These are phyloP conservation scores for Beauveria asiatica DNA, from an alignment of 2,329 filamentous ascomycete genomes.

Conservation along the genomic window DNA sequence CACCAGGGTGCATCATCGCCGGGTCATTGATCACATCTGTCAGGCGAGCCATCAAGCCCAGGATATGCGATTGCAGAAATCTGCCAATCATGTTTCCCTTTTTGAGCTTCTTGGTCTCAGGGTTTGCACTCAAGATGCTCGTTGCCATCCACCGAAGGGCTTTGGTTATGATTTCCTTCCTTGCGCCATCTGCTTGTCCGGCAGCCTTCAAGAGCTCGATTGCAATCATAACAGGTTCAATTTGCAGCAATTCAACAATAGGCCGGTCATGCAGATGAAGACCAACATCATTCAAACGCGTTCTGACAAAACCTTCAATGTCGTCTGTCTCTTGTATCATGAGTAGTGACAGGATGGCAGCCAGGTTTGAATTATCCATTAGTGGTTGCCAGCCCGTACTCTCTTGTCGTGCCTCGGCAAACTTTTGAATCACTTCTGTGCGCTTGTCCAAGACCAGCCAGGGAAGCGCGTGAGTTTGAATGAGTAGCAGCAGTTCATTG, in stretches of 20 bases:
- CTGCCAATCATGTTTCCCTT: constrained; percentile 53
- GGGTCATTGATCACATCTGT: constrained; percentile 70
- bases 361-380: constrained; percentile 48
- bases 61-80: constrained; percentile 75
- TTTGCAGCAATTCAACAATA: constrained; percentile 60
- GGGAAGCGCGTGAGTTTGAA: constrained; percentile 76
- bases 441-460: constrained; percentile 75
- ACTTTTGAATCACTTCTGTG: constrained; percentile 68
- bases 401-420: constrained; percentile 70
- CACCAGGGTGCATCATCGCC: constrained; percentile 40
- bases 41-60: constrained; percentile 79
- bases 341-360: constrained; percentile 49
- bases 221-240: constrained; percentile 66
- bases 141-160: constrained; percentile 39
- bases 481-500: constrained; percentile 62
- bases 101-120: constrained; percentile 38
- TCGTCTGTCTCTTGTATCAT: constrained; percentile 48
- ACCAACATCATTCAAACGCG: constrained; percentile 59
- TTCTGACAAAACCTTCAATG: constrained; percentile 58
- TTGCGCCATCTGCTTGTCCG: constrained; percentile 55
- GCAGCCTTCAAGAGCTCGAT: constrained; percentile 76
- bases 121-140: constrained; percentile 31
- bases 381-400: constrained; percentile 49
- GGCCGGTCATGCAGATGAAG: constrained; percentile 58
- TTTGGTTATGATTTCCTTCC: constrained; percentile 39